These are phyloP conservation scores for Ophiostoma tasmaniense DNA, from an alignment of 2,329 filamentous ascomycete species.

Conservation along the genomic window DNA sequence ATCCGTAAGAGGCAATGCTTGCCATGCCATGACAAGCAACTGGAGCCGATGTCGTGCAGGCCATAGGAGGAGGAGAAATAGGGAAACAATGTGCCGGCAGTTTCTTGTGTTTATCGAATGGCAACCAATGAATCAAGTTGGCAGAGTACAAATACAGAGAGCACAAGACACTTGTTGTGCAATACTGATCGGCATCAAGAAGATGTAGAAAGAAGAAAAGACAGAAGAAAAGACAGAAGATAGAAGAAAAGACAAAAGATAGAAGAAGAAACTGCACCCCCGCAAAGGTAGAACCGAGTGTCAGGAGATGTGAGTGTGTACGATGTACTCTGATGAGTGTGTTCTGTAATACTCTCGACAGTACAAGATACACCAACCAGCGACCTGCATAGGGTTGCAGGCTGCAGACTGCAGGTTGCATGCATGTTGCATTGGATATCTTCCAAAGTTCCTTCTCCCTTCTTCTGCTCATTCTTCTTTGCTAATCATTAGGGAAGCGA, in stretches of 20 bases:
- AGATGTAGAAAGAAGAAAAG: neutral
- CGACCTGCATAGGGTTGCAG: slow-evolving; percentile 6
- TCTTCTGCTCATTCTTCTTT: neutral
- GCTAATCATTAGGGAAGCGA: neutral
- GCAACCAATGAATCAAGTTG: neutral
- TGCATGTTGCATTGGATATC: neutral
- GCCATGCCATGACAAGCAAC: neutral
- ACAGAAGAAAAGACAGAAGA: neutral
- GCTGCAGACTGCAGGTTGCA: neutral
- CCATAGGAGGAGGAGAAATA: neutral
- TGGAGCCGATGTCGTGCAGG: slow-evolving; percentile 2
- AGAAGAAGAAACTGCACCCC: no score
- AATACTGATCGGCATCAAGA: neutral
- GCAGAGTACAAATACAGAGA: neutral
- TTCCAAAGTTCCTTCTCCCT: neutral
- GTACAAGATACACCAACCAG: neutral
- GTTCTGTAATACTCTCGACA: no score
- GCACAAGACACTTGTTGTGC: neutral
- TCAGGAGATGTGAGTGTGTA: neutral
- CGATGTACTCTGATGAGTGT: no score
- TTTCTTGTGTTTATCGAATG: neutral
- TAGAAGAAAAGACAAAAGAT: neutral
- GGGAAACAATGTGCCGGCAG: neutral
- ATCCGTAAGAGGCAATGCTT: neutral
- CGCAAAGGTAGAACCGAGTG: neutral